phyloP scores from a whole-genome alignment of 2,329 filamentous ascomycete species.

The Botrytis elliptica region DNA sequence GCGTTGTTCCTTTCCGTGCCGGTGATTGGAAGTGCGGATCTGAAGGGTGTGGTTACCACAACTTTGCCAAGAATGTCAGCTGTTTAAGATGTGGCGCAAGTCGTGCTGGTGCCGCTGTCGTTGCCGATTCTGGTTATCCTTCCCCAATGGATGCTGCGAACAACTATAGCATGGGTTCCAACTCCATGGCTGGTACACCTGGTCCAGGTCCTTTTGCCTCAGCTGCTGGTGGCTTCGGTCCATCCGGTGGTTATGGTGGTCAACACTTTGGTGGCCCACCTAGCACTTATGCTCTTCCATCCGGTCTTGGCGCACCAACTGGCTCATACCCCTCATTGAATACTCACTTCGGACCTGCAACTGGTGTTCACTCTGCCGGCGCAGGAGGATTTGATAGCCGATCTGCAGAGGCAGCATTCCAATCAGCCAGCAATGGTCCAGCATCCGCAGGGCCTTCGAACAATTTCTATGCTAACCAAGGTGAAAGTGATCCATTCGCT shows the following conservation, averaged over 20 bases:
- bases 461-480: constrained; percentile 61
- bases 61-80: constrained; percentile 99
- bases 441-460: constrained; percentile 73
- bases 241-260: constrained; percentile 59
- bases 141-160: constrained; percentile 85
- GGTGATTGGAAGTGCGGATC: constrained; percentile 99
- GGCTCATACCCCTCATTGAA: constrained; percentile 80
- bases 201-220: constrained; percentile 75
- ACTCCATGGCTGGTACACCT: constrained; percentile 80
- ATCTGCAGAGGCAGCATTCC: constrained; percentile 91
- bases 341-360: constrained; percentile 73
- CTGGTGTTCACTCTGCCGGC: constrained; percentile 76
- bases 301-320: constrained; percentile 75
- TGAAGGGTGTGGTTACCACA: constrained; percentile 96
- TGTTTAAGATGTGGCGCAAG: constrained; percentile 95
- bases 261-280: constrained; percentile 87
- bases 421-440: constrained; percentile 78
- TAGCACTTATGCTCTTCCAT: constrained; percentile 86
- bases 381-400: constrained; percentile 89
- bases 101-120: constrained; percentile 87
- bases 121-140: constrained; percentile 89
- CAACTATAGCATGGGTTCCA: constrained; percentile 80
- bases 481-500: constrained; percentile 73
- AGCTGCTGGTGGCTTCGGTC: constrained; percentile 65
- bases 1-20: constrained; percentile 92